Evolutionary conservation across 306 rosid species (phyloP).

Genomic region (Arachis hypogaea): DNA sequence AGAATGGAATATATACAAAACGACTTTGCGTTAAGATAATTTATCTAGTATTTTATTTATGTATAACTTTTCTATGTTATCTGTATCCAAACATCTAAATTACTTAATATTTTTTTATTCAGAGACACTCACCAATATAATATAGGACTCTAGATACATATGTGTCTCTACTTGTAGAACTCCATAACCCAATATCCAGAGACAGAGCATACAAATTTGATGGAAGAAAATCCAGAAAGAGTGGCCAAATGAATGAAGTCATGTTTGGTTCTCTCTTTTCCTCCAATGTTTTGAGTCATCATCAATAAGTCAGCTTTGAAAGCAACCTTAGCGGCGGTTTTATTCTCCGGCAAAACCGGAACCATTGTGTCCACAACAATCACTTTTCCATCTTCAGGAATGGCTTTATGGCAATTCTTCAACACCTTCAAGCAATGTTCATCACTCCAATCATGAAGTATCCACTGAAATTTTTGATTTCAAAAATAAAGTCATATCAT

Average conservation of each 20-base stretch:
- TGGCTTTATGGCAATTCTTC: slow-evolving; percentile 45
- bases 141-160: too few relatives aligned
- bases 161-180: slow-evolving; percentile 31
- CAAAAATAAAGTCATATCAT: neutral
- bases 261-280: slow-evolving; percentile 44
- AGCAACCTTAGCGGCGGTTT: neutral
- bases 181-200: slow-evolving; percentile 41
- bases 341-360: slow-evolving; percentile 29
- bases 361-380: slow-evolving; percentile 41
- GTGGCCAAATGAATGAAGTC: slow-evolving; percentile 42
- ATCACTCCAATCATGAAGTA: slow-evolving; percentile 54
- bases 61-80: too few relatives aligned
- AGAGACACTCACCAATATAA: too few relatives aligned
- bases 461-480: slow-evolving; percentile 32
- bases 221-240: slow-evolving; percentile 36
- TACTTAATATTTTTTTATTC: too few relatives aligned
- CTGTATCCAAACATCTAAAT: too few relatives aligned
- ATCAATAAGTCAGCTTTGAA: slow-evolving; percentile 37
- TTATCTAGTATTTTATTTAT: too few relatives aligned
- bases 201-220: slow-evolving; percentile 9
- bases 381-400: slow-evolving; percentile 46
- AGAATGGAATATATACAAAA: too few relatives aligned
- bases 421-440: slow-evolving; percentile 42
- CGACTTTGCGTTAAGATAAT: too few relatives aligned
- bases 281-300: slow-evolving; percentile 50